A percentile compares a stretch with the other conserved stretches of the same genome.
These are phyloP conservation scores for Fraxinus excelsior DNA, from an alignment of 257 asterid species.

Conservation along the genomic window DNA sequence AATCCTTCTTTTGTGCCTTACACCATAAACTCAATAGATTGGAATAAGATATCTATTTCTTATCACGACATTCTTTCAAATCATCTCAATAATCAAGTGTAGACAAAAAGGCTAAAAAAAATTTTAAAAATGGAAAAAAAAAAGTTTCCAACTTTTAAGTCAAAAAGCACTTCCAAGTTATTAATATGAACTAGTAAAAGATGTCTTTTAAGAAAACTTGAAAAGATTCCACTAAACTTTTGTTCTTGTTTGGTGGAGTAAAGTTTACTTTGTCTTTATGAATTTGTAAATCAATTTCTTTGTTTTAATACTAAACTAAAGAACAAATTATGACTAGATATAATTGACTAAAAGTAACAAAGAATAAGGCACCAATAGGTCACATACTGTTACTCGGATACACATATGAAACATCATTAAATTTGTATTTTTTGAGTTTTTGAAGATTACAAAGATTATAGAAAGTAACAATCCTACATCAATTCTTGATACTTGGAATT, in stretches of 20 bases:
- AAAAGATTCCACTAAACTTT: not conserved
- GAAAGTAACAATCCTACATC: not conserved
- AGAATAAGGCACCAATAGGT: too few species aligned
- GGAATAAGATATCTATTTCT: not conserved
- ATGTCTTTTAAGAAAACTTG: not conserved
- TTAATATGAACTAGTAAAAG: not conserved
- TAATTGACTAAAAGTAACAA: conserved; percentile 17
- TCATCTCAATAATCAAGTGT: not conserved
- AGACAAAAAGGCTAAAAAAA: not conserved
- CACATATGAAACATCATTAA: not conserved
- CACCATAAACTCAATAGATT: not conserved
- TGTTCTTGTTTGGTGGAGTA: conserved; percentile 8
- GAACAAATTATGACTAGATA: conserved; percentile 32
- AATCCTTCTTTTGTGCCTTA: not conserved
- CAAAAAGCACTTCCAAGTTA: not conserved
- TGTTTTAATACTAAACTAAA: conserved; percentile 10
- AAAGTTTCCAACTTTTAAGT: conserved; percentile 1
- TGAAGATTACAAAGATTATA: not conserved
- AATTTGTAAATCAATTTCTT: conserved; percentile 7
- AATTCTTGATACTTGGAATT: conserved; percentile 15
- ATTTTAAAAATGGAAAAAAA: not conserved
- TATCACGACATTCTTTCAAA: not conserved
- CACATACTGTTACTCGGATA: not conserved
- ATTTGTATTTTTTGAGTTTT: not conserved
- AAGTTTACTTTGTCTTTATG: conserved; percentile 24